Evolutionary conservation across 352 stramenopile genomes (phyloP).

Genomic region (Poterioochromonas sp.): DNA sequence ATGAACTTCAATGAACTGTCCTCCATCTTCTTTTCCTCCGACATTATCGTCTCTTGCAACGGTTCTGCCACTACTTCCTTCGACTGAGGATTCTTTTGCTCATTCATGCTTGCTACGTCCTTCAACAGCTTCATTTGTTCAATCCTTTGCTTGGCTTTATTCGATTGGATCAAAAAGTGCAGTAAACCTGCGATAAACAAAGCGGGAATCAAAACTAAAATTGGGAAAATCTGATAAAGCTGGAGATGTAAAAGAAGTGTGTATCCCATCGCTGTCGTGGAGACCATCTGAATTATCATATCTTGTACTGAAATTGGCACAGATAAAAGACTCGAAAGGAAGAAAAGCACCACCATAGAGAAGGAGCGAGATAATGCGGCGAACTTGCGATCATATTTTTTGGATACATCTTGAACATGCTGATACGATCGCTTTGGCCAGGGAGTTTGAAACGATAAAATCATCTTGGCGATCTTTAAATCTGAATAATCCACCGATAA

Average conservation of each 20-base stretch:
- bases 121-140: neutral
- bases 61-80: no score
- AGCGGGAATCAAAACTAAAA: neutral
- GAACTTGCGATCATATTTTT: neutral
- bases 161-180: neutral
- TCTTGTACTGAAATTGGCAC: neutral
- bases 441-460: neutral
- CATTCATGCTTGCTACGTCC: no score
- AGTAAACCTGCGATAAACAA: neutral
- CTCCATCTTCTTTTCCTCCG: no score
- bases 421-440: conserved; percentile 21
- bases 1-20: no score
- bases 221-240: conserved; percentile 1
- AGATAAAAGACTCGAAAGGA: neutral
- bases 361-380: neutral
- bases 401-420: neutral
- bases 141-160: neutral
- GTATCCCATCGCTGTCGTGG: neutral
- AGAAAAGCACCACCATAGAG: neutral
- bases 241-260: neutral
- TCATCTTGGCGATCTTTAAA: neutral
- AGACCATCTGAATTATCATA: neutral
- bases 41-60: no score
- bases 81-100: no score
- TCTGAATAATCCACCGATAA: neutral